Conservation (phyloP, 306 rosid genomes). For the Fragaria vesca region DNA sequence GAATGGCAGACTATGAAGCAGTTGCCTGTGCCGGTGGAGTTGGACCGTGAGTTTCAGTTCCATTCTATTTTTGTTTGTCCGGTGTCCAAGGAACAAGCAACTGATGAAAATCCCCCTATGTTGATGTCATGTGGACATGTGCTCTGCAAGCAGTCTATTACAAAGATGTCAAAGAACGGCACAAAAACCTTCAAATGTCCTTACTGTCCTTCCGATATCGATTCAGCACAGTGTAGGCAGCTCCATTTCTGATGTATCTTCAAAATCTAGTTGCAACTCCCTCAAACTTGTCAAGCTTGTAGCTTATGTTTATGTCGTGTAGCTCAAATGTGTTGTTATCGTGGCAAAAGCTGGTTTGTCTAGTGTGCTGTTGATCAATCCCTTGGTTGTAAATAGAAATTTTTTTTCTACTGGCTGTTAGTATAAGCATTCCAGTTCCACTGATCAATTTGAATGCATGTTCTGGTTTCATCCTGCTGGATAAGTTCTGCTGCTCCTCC, state of each 20-base stretch:
- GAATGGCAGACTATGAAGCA: constrained; percentile 89
- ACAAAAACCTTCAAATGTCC: constrained; percentile 84
- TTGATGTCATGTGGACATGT: constrained; percentile 91
- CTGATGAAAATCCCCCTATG: constrained; percentile 90
- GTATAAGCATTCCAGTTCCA: constrained; percentile 14
- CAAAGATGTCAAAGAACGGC: constrained; percentile 86
- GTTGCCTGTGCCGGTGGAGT: constrained; percentile 79
- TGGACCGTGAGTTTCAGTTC: constrained; percentile 76
- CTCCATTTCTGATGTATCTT: constrained; percentile 48
- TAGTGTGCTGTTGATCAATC: constrained; percentile 30
- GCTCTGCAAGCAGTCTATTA: constrained; percentile 87
- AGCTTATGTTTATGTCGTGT: constrained; percentile 23
- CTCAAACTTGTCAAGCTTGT: constrained; percentile 34
- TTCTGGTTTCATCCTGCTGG: not conserved
- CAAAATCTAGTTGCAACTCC: constrained; percentile 27
- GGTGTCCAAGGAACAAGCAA: constrained; percentile 87
- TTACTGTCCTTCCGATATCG: constrained; percentile 67
- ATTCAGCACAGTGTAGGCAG: constrained; percentile 58
- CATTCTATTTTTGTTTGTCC: constrained; percentile 96
- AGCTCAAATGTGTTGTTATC: constrained; percentile 30
- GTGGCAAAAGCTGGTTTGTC: constrained; percentile 31
- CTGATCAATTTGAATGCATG: constrained; percentile 6
- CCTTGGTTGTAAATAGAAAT: constrained; percentile 57
- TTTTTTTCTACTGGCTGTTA: constrained; percentile 44
- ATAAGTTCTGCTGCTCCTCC: not conserved